Evolutionary conservation across 75 land plant species (phyloP), one percentile per base, ranked within the genome.

Genomic region (Selaginella tamariscina): DNA sequence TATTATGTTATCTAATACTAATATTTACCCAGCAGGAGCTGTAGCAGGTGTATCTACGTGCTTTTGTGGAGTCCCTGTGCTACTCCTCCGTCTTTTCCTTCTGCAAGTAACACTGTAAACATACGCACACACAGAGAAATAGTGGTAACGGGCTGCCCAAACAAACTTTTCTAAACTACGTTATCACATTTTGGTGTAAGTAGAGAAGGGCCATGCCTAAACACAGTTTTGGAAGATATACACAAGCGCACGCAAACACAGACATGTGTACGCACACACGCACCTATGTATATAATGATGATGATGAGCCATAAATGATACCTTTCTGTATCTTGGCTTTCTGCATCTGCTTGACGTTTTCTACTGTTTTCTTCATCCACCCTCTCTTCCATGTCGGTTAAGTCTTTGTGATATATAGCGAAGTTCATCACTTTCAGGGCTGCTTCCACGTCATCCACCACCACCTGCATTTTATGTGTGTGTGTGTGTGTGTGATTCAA

Each of bases 321-420:
- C 62, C 72, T 32, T 55, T 64, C 33, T 30, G 31, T 18, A 59
- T 59, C 63, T 62, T 56, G 65, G 62, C 32, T 55, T 33, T 73
- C 71, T 32, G 75, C 75, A 74, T 86, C 90, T 73, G 66, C 74
- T 64, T 82, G 78, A 71, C 86, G 76, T 64, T 82, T 77, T 73
- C 86, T 78, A n/a, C n/a, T n/a, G n/a, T n/a, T n/a, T n/a, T n/a
- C n/a, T 74, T 78, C 88, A 67, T 87, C 80, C 79, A 89, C 99
- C 29, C 99, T 77, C 56, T 89, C 82, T 68, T 95, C 99, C 91
- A 89, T 87, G 5, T 95, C 99, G 54, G 81, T 95, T 68, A 95
- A 75, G 72, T 95, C 99, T 72, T 82, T 82, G 67, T 95, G 99
- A 72, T 89, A 95, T 23, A 95, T 85, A 5, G 99, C 99, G 74